phyloP scores from a whole-genome alignment of 2,329 filamentous ascomycete genomes.

The Stemphylium lycopersici region DNA sequence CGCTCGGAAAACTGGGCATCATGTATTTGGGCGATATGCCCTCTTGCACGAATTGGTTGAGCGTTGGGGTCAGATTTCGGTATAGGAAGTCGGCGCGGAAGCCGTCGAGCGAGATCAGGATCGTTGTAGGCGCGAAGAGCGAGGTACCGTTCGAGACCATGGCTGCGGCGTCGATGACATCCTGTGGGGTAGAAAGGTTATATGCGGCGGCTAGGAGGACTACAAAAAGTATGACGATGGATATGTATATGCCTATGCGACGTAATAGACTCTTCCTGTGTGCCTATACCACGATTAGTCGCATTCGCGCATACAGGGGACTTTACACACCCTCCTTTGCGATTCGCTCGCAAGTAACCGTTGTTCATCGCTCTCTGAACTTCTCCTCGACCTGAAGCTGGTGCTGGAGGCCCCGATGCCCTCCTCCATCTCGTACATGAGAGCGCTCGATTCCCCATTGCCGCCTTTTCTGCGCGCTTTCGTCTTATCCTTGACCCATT shows the following conservation, averaged over 20 bases:
- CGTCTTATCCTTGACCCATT: constrained; percentile 31
- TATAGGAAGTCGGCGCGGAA: constrained; percentile 94
- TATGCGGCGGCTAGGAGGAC: constrained; percentile 63
- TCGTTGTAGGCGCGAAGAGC: constrained; percentile 86
- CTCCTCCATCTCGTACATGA: constrained; percentile 93
- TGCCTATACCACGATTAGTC: constrained; percentile 28
- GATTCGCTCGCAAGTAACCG: constrained; percentile 60
- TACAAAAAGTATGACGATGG: constrained; percentile 60
- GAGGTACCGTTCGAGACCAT: constrained; percentile 79
- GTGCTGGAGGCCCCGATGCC: constrained; percentile 68
- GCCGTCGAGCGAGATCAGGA: constrained; percentile 91
- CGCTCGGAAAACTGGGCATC: constrained; percentile 91
- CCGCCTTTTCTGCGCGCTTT: constrained; percentile 50
- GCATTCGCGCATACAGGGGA: constrained; percentile 43
- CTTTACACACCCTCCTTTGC: constrained; percentile 38
- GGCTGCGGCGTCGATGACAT: constrained; percentile 32
- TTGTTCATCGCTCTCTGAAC: constrained; percentile 56
- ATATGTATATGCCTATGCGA: constrained; percentile 50
- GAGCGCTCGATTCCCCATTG: constrained; percentile 71
- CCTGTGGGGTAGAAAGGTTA: constrained; percentile 54
- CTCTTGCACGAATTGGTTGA: constrained; percentile 77
- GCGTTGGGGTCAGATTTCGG: constrained; percentile 79
- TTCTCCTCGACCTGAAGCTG: constrained; percentile 43
- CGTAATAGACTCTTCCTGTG: constrained; percentile 47
- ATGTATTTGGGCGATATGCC: constrained; percentile 93